Evolutionary conservation across 768 basidiomycete species (phyloP), one percentile per base, ranked within the genome.

Genomic region (Phanerodontia chrysosporium): DNA sequence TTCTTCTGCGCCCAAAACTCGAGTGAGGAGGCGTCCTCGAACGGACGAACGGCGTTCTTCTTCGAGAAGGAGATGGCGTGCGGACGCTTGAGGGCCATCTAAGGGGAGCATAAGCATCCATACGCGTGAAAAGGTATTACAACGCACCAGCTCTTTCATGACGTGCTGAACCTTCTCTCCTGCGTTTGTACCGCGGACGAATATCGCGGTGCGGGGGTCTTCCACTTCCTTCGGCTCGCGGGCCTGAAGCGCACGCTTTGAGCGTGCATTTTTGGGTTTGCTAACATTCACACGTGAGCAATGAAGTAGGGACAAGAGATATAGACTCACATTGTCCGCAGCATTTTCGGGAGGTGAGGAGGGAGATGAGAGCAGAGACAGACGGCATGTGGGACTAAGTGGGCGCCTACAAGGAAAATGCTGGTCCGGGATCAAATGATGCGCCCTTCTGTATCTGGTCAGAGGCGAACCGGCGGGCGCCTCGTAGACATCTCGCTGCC

Each of bases 11-110:
- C 79, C 92, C 95, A 99, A 72, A 98, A 98, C 64, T 92, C 92
- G 30, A 99, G 78, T 1, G 93, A 92, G 1, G 86, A 74, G 22
- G 81, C 69, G 58, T 90, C 80, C 65, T 98, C 96, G 69, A 99
- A 98, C 4, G 97, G 97, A 42, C 89, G 87, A 12, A 98, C 83
- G 25, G 75, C 70, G 70, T 98, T 98, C 74, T 97, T 96, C 72
- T 95, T 97, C 48, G 89, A 90, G 76, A 98, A 99, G 13, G 92
- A 83, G 61, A 98, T 89, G 0, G 87, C 87, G 67, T 96, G 64
- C 0, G 97, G 96, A 58, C 90, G 88, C 73, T 98, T 98, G 61
- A 98, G 81, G 2, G 92, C 86, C 87, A 95, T 95, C 95, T 97
- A 65, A n/a, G 18, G 42, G 39, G 24, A 42, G 45, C 25, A n/a